These are phyloP conservation scores for Mariannaea sp. DNA, from an alignment of 2,329 filamentous ascomycete genomes.

Conservation along the genomic window DNA sequence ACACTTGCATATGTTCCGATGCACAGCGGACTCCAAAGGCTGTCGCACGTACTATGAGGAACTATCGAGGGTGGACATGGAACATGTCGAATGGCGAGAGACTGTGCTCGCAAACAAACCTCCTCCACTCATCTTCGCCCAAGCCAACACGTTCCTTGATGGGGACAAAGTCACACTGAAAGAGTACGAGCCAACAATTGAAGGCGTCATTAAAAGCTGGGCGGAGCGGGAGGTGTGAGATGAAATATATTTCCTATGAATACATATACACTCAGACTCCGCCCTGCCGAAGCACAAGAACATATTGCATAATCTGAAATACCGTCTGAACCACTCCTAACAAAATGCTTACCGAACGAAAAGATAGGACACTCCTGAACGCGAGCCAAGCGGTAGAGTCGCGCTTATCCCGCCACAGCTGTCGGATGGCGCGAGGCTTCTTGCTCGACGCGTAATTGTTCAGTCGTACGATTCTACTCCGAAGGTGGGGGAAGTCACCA, in stretches of 20 bases:
- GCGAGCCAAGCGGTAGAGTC: no score
- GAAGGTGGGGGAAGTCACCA: no score
- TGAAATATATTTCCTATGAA: background rate
- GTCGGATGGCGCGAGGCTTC: no score
- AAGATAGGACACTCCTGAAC: no score
- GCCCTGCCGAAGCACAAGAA: no score
- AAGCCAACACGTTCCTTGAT: slow-evolving; percentile 60
- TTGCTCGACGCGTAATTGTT: no score
- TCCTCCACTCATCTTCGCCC: slow-evolving; percentile 65
- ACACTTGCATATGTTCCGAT: slow-evolving; percentile 65
- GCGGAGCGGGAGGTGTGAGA: slow-evolving; percentile 43
- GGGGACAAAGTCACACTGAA: slow-evolving; percentile 40
- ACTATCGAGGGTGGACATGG: slow-evolving; percentile 58
- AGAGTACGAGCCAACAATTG: slow-evolving; percentile 66
- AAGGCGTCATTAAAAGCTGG: slow-evolving; percentile 66
- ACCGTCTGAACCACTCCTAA: no score
- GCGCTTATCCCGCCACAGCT: no score
- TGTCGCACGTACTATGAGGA: slow-evolving; percentile 62
- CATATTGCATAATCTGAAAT: no score
- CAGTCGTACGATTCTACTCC: no score
- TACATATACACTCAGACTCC: no score
- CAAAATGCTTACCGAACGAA: no score
- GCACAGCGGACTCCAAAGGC: slow-evolving; percentile 60
- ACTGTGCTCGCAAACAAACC: slow-evolving; percentile 61
- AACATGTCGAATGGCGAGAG: slow-evolving; percentile 58